Conservation (phyloP, 169 alveolate species). For the Eimeria praecox region DNA sequence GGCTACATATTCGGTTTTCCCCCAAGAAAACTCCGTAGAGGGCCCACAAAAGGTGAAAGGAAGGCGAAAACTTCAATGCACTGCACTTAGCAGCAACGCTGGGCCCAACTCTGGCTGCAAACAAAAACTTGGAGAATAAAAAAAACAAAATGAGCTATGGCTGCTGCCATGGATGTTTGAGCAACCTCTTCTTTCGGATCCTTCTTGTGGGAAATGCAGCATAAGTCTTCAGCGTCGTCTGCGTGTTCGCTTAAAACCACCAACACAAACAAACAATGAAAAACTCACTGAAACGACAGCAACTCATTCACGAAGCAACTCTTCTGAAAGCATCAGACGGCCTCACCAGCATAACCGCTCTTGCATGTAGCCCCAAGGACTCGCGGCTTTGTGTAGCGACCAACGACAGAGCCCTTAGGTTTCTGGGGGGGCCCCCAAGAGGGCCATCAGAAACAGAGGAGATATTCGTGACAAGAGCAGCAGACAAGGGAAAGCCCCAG, state of each 20-base stretch:
- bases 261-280: not conserved
- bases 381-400: slow-evolving; percentile 32
- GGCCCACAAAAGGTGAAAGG: not conserved
- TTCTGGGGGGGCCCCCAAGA: slow-evolving; percentile 57
- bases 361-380: slow-evolving; percentile 31
- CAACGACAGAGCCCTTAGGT: not conserved
- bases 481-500: slow-evolving; percentile 6
- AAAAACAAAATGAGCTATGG: not conserved
- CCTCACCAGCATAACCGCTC: slow-evolving; percentile 18
- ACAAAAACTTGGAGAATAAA: not conserved
- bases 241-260: not conserved
- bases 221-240: not conserved
- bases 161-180: not conserved
- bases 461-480: slow-evolving; percentile 8
- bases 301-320: not conserved
- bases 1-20: not conserved
- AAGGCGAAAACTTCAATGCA: not conserved
- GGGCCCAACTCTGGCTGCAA: too few species aligned
- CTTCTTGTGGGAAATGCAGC: not conserved
- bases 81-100: not conserved
- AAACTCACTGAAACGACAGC: not conserved
- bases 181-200: not conserved
- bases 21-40: not conserved
- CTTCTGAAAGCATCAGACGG: slow-evolving; percentile 5
- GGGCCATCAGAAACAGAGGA: not conserved